A percentile compares a stretch with the other conserved stretches of the same genome.
Evolutionary conservation across 371 early-diverging fungal genomes (phyloP).

Genomic region (Apophysomyces variabilis): DNA sequence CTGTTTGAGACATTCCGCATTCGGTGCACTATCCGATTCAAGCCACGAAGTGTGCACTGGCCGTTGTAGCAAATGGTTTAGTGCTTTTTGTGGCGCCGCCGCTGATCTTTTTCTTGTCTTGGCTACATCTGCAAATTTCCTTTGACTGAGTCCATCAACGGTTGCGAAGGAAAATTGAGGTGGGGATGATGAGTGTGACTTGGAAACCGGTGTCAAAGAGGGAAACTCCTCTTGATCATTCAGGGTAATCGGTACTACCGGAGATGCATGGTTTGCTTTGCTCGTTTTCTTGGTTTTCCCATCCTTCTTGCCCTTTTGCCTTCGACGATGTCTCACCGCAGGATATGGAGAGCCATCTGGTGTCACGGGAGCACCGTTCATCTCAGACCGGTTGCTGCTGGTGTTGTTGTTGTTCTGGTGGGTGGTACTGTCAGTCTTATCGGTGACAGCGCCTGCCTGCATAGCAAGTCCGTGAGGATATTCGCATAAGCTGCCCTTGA

Average conservation of each 20-base stretch:
- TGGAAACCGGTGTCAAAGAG: constrained; percentile 31
- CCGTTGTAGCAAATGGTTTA: constrained; percentile 17
- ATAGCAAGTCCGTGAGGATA: constrained; percentile 63
- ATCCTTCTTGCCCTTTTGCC: neutral
- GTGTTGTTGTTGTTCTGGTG: neutral
- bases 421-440: constrained; percentile 27
- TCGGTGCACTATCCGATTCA: constrained; percentile 53
- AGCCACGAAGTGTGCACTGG: constrained; percentile 61
- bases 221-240: constrained; percentile 41
- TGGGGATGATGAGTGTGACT: neutral
- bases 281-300: neutral
- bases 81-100: constrained; percentile 23
- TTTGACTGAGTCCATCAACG: too few relatives aligned
- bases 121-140: constrained; percentile 42
- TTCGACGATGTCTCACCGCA: constrained; percentile 14
- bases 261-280: constrained; percentile 6
- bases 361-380: constrained; percentile 8
- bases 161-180: constrained; percentile 5
- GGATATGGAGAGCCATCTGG: constrained; percentile 40
- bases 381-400: neutral
- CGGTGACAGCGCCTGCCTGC: constrained; percentile 33
- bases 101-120: constrained; percentile 29
- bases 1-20: constrained; percentile 51
- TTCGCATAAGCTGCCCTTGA: constrained; percentile 72
- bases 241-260: neutral